phyloP scores from a whole-genome alignment of 371 early-diverging fungal species.

The Lichtheimia ramosa region DNA sequence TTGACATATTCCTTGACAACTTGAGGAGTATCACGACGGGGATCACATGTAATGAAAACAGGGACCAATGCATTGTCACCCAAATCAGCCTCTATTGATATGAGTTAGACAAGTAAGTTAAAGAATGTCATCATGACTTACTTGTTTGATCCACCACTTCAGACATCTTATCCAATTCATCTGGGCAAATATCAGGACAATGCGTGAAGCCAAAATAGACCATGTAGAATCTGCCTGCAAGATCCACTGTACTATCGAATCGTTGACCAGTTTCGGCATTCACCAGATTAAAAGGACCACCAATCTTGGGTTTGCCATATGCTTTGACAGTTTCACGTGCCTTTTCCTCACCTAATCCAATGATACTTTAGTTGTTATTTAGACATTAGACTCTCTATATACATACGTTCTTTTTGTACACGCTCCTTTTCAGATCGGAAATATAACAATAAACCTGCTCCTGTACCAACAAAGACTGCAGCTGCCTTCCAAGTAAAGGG shows the following conservation, averaged over 20 bases:
- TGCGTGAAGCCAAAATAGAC: slow-evolving; percentile 98
- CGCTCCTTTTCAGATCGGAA: slow-evolving; percentile 67
- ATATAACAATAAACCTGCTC: slow-evolving; percentile 60
- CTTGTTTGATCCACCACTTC: slow-evolving; percentile 78
- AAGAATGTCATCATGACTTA: no score
- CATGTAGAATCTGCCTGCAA: slow-evolving; percentile 81
- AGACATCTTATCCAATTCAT: slow-evolving; percentile 97
- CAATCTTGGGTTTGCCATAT: slow-evolving; percentile 87
- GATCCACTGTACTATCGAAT: slow-evolving; percentile 32
- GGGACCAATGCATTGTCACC: slow-evolving; percentile 71
- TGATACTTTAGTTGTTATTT: neutral
- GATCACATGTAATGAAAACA: slow-evolving; percentile 97
- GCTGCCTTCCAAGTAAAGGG: slow-evolving; percentile 50
- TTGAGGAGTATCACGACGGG: slow-evolving; percentile 88
- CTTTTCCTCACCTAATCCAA: slow-evolving; percentile 35
- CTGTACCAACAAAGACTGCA: slow-evolving; percentile 59
- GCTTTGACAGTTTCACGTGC: slow-evolving; percentile 34
- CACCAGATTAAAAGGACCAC: slow-evolving; percentile 87
- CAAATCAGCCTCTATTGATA: slow-evolving; percentile 46
- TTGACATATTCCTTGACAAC: slow-evolving; percentile 85
- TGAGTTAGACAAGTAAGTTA: no score
- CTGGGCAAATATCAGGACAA: slow-evolving; percentile 98
- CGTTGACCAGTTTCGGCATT: slow-evolving; percentile 61
- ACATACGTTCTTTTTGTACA: slow-evolving; percentile 48
- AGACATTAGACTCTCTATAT: neutral